Evolutionary conservation across 495 filamentous ascomycete genomes (phyloP).

Genomic region (Schizothecium vesticola): DNA sequence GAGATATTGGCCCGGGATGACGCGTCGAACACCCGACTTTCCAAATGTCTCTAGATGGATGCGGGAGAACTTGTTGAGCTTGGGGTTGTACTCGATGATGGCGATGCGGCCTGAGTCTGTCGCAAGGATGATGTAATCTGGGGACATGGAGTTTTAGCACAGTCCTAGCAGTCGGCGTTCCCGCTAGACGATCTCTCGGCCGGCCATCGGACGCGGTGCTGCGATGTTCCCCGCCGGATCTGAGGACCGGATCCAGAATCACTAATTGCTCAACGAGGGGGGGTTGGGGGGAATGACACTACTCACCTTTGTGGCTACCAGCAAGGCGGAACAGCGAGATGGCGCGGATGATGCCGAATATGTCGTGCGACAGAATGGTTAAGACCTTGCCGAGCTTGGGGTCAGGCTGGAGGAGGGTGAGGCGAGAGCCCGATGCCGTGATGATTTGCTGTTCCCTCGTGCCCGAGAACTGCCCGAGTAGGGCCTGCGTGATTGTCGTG

Average conservation of each 20-base stretch:
- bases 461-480: slow-evolving; percentile 89
- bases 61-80: slow-evolving; percentile 80
- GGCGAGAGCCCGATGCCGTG: slow-evolving; percentile 82
- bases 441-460: slow-evolving; percentile 96
- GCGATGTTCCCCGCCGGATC: slow-evolving; percentile 34
- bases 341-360: slow-evolving; percentile 89
- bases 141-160: slow-evolving; percentile 36
- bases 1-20: slow-evolving; percentile 91
- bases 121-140: slow-evolving; percentile 94
- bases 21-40: slow-evolving; percentile 90
- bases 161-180: slow-evolving; percentile 28
- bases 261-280: slow-evolving; percentile 69
- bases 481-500: slow-evolving; percentile 79
- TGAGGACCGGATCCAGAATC: slow-evolving; percentile 70
- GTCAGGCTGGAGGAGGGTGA: slow-evolving; percentile 84
- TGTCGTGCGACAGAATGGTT: slow-evolving; percentile 81
- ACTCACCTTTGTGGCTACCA: slow-evolving; percentile 95
- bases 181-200: slow-evolving; percentile 18
- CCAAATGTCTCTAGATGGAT: slow-evolving; percentile 96
- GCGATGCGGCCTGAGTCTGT: slow-evolving; percentile 94
- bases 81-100: slow-evolving; percentile 85
- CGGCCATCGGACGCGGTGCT: slow-evolving; percentile 19
- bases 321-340: slow-evolving; percentile 85
- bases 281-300: slow-evolving; percentile 18
- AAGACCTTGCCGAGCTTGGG: slow-evolving; percentile 77